A percentile compares a stretch with the other conserved stretches of the same genome.
These are phyloP conservation scores for Russula compacta DNA, from an alignment of 768 basidiomycete species.

Conservation along the genomic window DNA sequence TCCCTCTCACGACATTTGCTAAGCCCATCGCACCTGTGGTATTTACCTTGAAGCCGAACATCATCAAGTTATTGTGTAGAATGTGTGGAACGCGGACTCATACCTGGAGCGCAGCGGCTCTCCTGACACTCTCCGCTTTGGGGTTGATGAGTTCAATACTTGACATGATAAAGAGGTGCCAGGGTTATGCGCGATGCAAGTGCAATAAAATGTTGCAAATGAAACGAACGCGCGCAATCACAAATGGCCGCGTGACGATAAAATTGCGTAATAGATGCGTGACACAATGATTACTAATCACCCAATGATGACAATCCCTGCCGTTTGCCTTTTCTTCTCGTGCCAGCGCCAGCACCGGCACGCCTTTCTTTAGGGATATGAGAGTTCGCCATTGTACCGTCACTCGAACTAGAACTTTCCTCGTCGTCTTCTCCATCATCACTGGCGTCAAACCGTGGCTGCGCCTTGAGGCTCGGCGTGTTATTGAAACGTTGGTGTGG, in stretches of 20 bases:
- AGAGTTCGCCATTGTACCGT: constrained; percentile 2
- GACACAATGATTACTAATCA: background rate
- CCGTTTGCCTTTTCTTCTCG: background rate
- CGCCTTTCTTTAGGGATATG: constrained; percentile 20
- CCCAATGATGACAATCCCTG: constrained; percentile 10
- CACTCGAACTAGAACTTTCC: constrained; percentile 16
- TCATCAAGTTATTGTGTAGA: constrained; percentile 19
- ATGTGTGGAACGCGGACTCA: constrained; percentile 17
- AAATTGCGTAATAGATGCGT: background rate
- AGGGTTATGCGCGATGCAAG: too few relatives aligned
- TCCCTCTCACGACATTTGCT: constrained; percentile 93
- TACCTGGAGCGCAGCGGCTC: constrained; percentile 89
- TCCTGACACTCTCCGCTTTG: constrained; percentile 86
- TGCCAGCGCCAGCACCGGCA: background rate
- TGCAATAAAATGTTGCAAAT: too few relatives aligned
- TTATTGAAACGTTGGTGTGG: background rate
- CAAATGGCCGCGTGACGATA: too few relatives aligned
- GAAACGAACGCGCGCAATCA: too few relatives aligned
- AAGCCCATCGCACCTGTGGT: constrained; percentile 94
- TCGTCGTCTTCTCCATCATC: constrained; percentile 10
- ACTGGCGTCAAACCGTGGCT: background rate
- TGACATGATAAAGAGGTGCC: constrained; percentile 27
- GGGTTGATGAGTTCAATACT: constrained; percentile 95
- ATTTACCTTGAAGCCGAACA: constrained; percentile 51
- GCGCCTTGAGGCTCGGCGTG: background rate